A percentile compares a stretch with the other conserved stretches of the same genome.
phyloP scores from a whole-genome alignment of 1,139 yeast genomes.

The Hansenula sp. region DNA sequence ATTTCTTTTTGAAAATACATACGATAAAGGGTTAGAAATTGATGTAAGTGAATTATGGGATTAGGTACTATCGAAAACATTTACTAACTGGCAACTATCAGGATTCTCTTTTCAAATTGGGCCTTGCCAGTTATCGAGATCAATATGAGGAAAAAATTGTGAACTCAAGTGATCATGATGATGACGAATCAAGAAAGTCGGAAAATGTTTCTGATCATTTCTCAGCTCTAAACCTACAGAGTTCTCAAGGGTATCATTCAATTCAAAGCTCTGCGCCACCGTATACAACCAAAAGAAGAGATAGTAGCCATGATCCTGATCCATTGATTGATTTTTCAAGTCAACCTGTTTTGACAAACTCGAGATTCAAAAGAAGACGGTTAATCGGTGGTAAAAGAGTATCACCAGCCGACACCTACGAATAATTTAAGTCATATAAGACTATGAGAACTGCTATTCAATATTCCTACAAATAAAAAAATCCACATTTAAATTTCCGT shows the following conservation, averaged over 20 bases:
- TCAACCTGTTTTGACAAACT: not conserved
- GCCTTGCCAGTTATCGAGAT: not conserved
- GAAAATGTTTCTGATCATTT: slow-evolving; percentile 7
- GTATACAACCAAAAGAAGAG: not conserved
- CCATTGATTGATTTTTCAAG: not conserved
- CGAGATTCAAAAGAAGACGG: not conserved
- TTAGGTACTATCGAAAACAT: slow-evolving; percentile 1
- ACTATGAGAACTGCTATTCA: not conserved
- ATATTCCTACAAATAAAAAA: no score
- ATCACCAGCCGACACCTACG: not conserved
- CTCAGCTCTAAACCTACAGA: slow-evolving; percentile 6
- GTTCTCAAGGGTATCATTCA: slow-evolving; percentile 7
- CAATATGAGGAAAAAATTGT: slow-evolving; percentile 2
- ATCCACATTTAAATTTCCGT: no score
- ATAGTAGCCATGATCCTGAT: not conserved
- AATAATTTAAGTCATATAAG: not conserved
- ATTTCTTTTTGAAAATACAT: slow-evolving; percentile 8
- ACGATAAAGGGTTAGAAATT: slow-evolving; percentile 11
- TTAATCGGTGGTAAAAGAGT: not conserved
- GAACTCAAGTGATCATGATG: slow-evolving; percentile 11
- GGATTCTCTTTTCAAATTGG: no score
- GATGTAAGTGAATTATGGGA: slow-evolving; percentile 10
- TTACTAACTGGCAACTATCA: no score
- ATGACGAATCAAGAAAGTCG: slow-evolving; percentile 2
- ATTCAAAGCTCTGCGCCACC: not conserved